These are phyloP conservation scores for Forsythia viridissima DNA, from an alignment of 257 asterid species.

Conservation along the genomic window DNA sequence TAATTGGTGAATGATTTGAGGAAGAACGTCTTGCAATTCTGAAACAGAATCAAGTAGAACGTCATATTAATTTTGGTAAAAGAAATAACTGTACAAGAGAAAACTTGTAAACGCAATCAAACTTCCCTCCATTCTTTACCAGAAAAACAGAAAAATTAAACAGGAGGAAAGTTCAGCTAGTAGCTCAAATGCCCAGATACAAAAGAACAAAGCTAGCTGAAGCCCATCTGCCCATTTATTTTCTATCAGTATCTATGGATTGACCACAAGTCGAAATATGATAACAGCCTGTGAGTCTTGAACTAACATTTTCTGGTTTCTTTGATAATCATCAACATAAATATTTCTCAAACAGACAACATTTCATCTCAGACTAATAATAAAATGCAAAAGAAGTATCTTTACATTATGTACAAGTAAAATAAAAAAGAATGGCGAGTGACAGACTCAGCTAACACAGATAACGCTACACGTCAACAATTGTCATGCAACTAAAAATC, in stretches of 20 bases:
- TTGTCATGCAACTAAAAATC: neutral
- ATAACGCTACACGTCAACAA: neutral
- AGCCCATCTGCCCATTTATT: neutral
- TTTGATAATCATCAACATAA: too few species aligned
- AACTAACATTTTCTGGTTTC: neutral
- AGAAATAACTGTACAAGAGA: neutral
- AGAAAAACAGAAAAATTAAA: neutral
- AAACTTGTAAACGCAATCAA: neutral
- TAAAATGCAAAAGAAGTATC: too few species aligned
- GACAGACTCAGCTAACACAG: neutral
- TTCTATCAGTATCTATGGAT: neutral
- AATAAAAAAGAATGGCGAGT: neutral
- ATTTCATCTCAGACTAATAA: neutral
- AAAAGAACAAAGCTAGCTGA: neutral
- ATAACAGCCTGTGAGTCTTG: neutral
- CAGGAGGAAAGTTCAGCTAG: neutral
- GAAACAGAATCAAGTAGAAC: conserved; percentile 18
- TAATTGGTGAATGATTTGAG: conserved; percentile 55
- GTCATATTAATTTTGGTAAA: neutral
- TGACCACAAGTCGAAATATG: neutral
- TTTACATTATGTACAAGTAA: neutral
- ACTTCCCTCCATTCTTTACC: neutral
- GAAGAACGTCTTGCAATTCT: conserved; percentile 60
- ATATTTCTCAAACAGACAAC: neutral
- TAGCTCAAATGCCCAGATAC: neutral